Percentiles rank a stretch among this genome's conserved stretches.
These are phyloP conservation scores for Mycena leptocephala DNA, from an alignment of 768 basidiomycete genomes.

Conservation along the genomic window DNA sequence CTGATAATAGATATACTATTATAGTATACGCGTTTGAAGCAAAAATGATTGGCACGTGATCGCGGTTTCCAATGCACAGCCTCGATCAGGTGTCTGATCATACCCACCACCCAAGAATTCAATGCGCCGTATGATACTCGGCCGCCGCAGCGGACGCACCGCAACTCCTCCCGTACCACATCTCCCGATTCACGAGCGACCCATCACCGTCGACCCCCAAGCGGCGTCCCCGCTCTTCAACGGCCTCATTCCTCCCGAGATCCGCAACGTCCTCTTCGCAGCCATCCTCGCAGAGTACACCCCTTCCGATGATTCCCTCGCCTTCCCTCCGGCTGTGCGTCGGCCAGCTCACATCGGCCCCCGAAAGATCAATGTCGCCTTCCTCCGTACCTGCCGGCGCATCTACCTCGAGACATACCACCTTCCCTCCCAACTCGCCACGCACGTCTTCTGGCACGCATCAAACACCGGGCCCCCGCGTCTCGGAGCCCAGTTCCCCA, in stretches of 20 bases:
- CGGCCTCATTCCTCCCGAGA: constrained; percentile 19
- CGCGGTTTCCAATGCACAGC: too few relatives aligned
- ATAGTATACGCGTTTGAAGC: too few relatives aligned
- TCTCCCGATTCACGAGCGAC: constrained; percentile 18
- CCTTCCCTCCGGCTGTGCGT: not conserved
- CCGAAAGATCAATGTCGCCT: not conserved
- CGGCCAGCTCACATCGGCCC: constrained; percentile 3
- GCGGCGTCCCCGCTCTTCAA: constrained; percentile 22
- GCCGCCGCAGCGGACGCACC: too few relatives aligned
- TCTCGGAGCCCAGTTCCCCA: not conserved
- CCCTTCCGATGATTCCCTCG: not conserved
- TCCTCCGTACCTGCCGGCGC: constrained; percentile 8
- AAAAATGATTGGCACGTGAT: too few relatives aligned
- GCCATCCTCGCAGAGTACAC: constrained; percentile 17
- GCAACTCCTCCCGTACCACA: too few relatives aligned
- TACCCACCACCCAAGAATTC: too few relatives aligned
- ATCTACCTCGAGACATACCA: constrained; percentile 30
- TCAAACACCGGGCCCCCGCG: not conserved
- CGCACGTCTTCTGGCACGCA: constrained; percentile 27
- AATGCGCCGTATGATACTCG: too few relatives aligned
- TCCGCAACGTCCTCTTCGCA: constrained; percentile 16
- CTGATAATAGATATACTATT: too few relatives aligned
- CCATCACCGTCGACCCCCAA: constrained; percentile 7
- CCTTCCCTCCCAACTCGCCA: constrained; percentile 3
- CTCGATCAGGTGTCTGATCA: too few relatives aligned